Conservation (phyloP, 148 eudicot genomes). For the Agrostemma githago region DNA sequence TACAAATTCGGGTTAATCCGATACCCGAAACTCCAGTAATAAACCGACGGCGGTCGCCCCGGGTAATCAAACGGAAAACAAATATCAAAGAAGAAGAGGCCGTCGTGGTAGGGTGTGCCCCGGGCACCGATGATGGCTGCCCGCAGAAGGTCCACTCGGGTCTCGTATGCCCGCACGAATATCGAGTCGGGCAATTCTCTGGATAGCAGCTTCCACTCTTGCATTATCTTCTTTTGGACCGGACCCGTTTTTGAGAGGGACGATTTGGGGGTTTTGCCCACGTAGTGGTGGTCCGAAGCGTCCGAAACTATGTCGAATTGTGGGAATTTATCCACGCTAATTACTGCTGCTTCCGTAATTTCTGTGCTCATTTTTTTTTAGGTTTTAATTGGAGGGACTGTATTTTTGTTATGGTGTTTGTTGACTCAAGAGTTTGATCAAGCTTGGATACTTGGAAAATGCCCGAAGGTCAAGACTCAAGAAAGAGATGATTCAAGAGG, state of each 20-base stretch:
- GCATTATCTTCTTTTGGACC: constrained; percentile 47
- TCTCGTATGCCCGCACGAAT: constrained; percentile 64
- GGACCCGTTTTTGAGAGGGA: not conserved
- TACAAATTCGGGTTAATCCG: constrained; percentile 77
- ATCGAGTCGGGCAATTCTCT: constrained; percentile 52
- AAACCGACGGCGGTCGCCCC: constrained; percentile 44
- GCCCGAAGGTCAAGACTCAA: not conserved
- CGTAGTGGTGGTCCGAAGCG: constrained; percentile 41
- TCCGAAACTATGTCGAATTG: constrained; percentile 51
- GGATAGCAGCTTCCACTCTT: constrained; percentile 62
- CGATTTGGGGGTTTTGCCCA: constrained; percentile 2
- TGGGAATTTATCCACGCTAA: constrained; percentile 21
- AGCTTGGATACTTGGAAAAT: not conserved
- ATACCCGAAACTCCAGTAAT: constrained; percentile 50
- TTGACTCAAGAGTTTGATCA: not conserved
- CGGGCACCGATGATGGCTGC: constrained; percentile 72
- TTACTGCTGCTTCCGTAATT: not conserved
- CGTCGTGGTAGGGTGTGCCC: constrained; percentile 85
- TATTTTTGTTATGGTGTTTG: not conserved
- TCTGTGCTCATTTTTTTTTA: not conserved
- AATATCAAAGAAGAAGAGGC: constrained; percentile 71
- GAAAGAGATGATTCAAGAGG: not conserved
- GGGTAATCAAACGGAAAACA: constrained; percentile 62
- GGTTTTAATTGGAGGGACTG: not conserved
- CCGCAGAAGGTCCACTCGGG: constrained; percentile 56